A percentile compares a stretch with the other conserved stretches of the same genome.
Conservation (phyloP, 1,139 yeast species). For the Diutina sp. region DNA sequence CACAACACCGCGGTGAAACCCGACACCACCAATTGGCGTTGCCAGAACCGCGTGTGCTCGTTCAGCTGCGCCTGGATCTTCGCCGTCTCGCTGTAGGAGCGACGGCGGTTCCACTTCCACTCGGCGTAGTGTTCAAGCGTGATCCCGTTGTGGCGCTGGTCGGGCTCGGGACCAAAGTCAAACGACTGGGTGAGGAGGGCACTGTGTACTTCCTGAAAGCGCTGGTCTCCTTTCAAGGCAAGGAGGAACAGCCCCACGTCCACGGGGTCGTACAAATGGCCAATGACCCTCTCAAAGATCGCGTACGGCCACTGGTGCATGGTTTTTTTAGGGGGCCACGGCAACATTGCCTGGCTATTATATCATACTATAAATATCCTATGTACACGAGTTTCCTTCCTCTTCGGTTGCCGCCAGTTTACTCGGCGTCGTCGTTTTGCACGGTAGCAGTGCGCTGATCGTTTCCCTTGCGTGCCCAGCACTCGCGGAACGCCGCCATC, state of each 20-base stretch:
- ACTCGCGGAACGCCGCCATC: slow-evolving; percentile 53
- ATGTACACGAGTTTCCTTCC: neutral
- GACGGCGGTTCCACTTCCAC: neutral
- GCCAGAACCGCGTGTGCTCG: neutral
- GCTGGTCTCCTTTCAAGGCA: neutral
- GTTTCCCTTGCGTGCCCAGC: slow-evolving; percentile 54
- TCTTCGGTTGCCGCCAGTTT: neutral
- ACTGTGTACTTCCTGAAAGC: neutral
- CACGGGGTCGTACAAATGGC: neutral
- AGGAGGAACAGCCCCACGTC: neutral
- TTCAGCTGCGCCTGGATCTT: neutral
- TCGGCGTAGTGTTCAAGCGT: neutral
- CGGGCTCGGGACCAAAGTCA: neutral
- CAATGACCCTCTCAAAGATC: neutral
- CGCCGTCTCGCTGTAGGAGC: neutral
- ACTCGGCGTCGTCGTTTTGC: slow-evolving; percentile 12
- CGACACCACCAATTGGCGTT: neutral
- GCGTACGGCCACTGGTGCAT: neutral
- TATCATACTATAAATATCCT: neutral
- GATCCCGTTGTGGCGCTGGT: neutral
- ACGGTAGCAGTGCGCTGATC: slow-evolving; percentile 41
- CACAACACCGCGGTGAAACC: neutral
- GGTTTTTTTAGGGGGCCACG: neutral
- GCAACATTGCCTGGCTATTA: neutral
- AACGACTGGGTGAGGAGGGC: neutral